Evolutionary conservation across 306 rosid species (phyloP).

Genomic region (Gillenia trifoliata): DNA sequence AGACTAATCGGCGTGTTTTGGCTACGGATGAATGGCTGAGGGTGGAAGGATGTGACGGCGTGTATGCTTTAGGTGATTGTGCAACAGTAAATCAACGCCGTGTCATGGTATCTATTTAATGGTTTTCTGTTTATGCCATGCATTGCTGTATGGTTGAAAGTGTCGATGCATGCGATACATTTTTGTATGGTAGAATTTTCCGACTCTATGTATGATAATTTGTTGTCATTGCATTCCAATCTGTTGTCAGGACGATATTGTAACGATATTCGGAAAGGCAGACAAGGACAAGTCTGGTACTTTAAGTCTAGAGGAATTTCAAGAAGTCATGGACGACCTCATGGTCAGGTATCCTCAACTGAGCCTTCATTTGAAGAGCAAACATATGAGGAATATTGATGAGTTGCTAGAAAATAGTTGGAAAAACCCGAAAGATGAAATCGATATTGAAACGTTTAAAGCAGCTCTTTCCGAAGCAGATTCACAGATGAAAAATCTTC

Average conservation of each 20-base stretch:
- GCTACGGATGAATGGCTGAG: conserved; percentile 76
- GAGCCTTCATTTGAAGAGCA: conserved; percentile 44
- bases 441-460: conserved; percentile 60
- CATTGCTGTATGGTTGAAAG: too few species aligned
- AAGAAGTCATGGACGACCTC: conserved; percentile 57
- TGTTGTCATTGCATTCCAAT: neutral
- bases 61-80: conserved; percentile 73
- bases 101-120: conserved; percentile 50
- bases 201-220: neutral
- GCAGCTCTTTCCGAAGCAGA: conserved; percentile 54
- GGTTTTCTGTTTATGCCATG: too few species aligned
- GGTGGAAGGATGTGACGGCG: conserved; percentile 55
- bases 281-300: conserved; percentile 64
- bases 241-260: conserved; percentile 58
- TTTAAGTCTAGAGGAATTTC: conserved; percentile 46
- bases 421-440: conserved; percentile 15
- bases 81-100: conserved; percentile 67
- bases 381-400: conserved; percentile 39
- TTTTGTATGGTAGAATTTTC: neutral
- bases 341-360: conserved; percentile 74
- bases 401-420: conserved; percentile 46
- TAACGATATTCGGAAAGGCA: conserved; percentile 51
- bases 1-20: conserved; percentile 54
- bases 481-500: conserved; percentile 74
- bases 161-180: too few species aligned